Percentiles rank a stretch among this genome's conserved stretches.
These are phyloP conservation scores for Zychaea mexicana DNA, from an alignment of 371 early-diverging fungal species.

Conservation along the genomic window DNA sequence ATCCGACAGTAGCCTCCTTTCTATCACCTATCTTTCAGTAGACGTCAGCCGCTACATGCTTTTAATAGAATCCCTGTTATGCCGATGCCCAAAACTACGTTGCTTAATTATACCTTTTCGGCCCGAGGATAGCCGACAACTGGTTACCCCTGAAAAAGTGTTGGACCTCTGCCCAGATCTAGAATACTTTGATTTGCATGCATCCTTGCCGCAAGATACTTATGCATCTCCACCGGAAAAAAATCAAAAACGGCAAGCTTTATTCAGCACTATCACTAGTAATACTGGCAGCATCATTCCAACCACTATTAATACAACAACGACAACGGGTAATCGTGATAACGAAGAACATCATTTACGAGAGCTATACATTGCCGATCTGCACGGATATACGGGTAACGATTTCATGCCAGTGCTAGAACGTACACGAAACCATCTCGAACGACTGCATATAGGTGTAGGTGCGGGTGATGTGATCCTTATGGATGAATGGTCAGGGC, in stretches of 20 bases:
- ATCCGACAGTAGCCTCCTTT: background rate
- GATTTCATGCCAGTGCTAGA: background rate
- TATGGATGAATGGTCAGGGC: background rate
- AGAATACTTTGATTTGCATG: slow-evolving; percentile 3
- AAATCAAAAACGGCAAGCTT: background rate
- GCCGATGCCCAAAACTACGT: background rate
- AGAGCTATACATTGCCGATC: background rate
- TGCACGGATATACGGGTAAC: background rate
- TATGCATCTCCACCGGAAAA: background rate
- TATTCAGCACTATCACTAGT: background rate
- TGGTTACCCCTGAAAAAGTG: background rate
- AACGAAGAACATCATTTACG: background rate
- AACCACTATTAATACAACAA: no score
- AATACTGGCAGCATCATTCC: no score
- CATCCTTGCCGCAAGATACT: background rate
- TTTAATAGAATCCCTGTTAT: background rate
- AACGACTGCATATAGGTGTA: background rate
- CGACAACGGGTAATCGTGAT: background rate
- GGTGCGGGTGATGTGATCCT: background rate
- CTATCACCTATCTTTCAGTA: background rate
- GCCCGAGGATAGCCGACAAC: background rate
- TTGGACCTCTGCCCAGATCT: slow-evolving; percentile 1
- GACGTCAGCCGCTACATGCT: background rate
- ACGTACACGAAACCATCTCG: background rate
- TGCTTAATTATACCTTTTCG: background rate